phyloP scores from a whole-genome alignment of 2,329 filamentous ascomycete genomes.

The Diplodia seriata region DNA sequence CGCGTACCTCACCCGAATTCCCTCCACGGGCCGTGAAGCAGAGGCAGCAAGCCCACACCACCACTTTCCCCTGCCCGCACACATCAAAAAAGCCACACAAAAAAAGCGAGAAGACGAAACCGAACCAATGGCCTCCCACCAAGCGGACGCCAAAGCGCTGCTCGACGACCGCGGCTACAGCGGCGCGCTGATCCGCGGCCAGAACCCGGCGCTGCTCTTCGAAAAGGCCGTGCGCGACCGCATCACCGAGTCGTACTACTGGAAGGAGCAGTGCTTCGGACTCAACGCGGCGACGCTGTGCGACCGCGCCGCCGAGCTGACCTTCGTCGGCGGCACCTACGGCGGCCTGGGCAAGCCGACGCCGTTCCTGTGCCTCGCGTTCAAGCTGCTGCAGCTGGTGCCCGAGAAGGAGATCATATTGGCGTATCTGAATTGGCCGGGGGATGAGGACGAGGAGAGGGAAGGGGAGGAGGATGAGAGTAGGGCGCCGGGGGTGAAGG shows the following conservation, averaged over 20 bases:
- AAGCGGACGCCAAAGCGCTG: constrained; percentile 77
- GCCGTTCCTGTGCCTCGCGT: constrained; percentile 90
- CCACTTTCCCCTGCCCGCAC: background rate
- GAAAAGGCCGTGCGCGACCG: constrained; percentile 95
- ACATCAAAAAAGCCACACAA: background rate
- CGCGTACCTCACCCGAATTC: background rate
- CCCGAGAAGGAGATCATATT: constrained; percentile 79
- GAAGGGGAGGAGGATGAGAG: constrained; percentile 61
- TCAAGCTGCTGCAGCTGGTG: constrained; percentile 90
- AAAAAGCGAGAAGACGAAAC: background rate
- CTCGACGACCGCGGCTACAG: constrained; percentile 89
- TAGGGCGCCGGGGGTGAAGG: constrained; percentile 37
- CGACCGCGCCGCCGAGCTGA: constrained; percentile 85
- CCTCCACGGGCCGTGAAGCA: background rate
- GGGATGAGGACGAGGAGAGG: constrained; percentile 71
- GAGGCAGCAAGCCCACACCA: background rate
- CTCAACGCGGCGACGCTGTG: constrained; percentile 83
- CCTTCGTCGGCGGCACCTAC: constrained; percentile 86
- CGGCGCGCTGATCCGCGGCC: constrained; percentile 79
- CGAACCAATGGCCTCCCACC: constrained; percentile 61
- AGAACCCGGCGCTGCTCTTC: constrained; percentile 94
- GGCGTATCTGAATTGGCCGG: constrained; percentile 80
- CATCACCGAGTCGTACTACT: constrained; percentile 95
- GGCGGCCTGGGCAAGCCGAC: constrained; percentile 84
- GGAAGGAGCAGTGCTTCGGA: constrained; percentile 98